These are phyloP conservation scores for Kwoniella shivajii DNA, from an alignment of 1,284 basidiomycete species.

Conservation along the genomic window DNA sequence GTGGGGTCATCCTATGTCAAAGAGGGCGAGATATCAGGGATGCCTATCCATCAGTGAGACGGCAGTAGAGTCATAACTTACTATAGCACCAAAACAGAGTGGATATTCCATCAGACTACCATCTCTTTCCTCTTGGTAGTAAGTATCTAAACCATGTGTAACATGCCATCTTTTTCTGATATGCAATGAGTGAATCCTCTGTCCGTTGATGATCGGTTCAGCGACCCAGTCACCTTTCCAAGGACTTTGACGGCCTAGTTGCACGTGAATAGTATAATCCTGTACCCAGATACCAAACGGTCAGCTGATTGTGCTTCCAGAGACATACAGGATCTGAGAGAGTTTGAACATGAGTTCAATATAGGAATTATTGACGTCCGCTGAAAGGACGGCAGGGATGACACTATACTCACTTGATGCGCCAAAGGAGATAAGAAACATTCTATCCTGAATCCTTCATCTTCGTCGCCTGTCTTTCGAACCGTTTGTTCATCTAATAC, in stretches of 20 bases:
- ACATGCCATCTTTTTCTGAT: conserved; percentile 7
- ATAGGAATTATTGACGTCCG: not conserved
- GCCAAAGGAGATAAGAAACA: conserved; percentile 6
- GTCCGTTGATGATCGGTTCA: conserved; percentile 6
- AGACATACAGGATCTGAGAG: too few relatives aligned
- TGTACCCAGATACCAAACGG: not conserved
- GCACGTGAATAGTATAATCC: conserved; percentile 7
- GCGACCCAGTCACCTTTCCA: conserved; percentile 10
- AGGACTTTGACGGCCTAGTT: conserved; percentile 11
- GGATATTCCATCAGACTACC: conserved; percentile 1
- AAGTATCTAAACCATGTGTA: conserved; percentile 4
- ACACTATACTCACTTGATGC: not conserved
- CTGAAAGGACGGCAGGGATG: not conserved
- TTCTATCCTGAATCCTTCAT: not conserved
- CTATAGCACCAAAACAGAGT: conserved; percentile 4
- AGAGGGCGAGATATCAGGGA: not conserved
- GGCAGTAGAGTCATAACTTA: not conserved
- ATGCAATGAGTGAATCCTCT: not conserved
- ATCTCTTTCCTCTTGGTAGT: conserved; percentile 1
- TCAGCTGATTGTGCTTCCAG: too few relatives aligned
- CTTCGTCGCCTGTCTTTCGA: not conserved
- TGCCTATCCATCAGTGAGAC: not conserved
- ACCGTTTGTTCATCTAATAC: conserved; percentile 4
- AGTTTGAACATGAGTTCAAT: too few relatives aligned
- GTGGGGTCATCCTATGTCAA: not conserved